Evolutionary conservation across 2,329 filamentous ascomycete species (phyloP).

Genomic region (Furcasterigmium sp.): DNA sequence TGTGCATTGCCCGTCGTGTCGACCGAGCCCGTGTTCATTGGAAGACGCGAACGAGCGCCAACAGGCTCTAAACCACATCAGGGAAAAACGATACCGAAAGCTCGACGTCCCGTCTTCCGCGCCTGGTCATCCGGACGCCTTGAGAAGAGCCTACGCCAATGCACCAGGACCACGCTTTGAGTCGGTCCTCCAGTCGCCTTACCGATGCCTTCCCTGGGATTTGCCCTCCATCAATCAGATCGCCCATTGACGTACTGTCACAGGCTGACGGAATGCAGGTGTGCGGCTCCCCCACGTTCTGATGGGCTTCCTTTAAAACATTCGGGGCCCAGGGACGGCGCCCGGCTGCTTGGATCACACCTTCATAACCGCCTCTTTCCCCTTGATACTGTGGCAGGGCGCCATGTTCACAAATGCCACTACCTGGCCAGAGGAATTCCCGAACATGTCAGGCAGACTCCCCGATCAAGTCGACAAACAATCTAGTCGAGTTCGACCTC

Average conservation of each 20-base stretch:
- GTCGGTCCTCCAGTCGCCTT: background rate
- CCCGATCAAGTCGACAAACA: background rate
- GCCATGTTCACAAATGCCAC: background rate
- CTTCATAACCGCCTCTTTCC: too few species aligned
- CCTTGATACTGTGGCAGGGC: background rate
- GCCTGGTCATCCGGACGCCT: background rate
- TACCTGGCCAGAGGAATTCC: background rate
- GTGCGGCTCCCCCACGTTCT: background rate
- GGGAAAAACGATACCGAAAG: background rate
- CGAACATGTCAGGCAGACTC: background rate
- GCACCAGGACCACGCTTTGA: background rate
- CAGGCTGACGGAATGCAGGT: background rate
- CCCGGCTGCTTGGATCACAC: background rate
- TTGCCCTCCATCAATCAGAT: background rate
- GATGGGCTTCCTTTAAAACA: background rate
- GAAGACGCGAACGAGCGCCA: background rate
- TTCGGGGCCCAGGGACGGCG: too few species aligned
- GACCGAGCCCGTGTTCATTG: background rate
- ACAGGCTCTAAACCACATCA: background rate
- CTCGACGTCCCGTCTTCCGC: background rate
- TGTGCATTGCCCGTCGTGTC: background rate
- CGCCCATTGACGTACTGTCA: background rate
- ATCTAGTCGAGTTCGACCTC: background rate
- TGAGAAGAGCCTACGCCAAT: background rate
- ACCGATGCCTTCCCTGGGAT: background rate